Conservation (phyloP, 2,329 filamentous ascomycete genomes). For the Aspergillus piperis region DNA sequence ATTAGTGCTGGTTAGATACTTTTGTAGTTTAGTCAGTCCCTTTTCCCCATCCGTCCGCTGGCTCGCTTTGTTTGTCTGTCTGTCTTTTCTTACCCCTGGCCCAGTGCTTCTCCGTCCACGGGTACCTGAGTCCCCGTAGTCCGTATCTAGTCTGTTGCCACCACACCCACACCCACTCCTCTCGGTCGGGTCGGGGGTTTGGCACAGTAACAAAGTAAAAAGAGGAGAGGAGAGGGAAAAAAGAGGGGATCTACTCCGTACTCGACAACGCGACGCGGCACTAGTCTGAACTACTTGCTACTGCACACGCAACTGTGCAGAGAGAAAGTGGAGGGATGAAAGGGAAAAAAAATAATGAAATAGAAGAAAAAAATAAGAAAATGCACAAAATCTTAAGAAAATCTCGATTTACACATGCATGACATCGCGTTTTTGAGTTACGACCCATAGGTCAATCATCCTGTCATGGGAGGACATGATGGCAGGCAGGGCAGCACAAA, state of each 20-base stretch:
- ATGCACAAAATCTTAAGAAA: neutral
- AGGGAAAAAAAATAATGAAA: too few relatives aligned
- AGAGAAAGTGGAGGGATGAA: neutral
- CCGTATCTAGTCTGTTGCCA: neutral
- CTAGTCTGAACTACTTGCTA: neutral
- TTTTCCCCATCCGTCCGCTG: slow-evolving; percentile 9
- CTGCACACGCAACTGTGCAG: slow-evolving; percentile 11
- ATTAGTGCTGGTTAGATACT: neutral
- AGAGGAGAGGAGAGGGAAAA: neutral
- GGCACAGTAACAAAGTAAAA: too few relatives aligned
- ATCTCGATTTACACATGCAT: neutral
- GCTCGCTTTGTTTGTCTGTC: too few relatives aligned
- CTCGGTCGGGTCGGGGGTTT: neutral
- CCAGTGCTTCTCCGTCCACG: slow-evolving; percentile 13
- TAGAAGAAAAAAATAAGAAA: neutral
- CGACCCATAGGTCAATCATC: too few relatives aligned
- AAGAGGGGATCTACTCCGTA: slow-evolving; percentile 1
- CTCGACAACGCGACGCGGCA: neutral
- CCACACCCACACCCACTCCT: too few relatives aligned
- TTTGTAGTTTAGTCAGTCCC: neutral
- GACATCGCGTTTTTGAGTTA: too few relatives aligned
- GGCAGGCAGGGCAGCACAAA: too few relatives aligned
- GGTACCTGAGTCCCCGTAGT: slow-evolving; percentile 1
- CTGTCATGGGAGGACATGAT: too few relatives aligned
- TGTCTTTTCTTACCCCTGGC: slow-evolving; percentile 11